Conservation (phyloP, 306 rosid species). For the Amphicarpaea edgeworthii region DNA sequence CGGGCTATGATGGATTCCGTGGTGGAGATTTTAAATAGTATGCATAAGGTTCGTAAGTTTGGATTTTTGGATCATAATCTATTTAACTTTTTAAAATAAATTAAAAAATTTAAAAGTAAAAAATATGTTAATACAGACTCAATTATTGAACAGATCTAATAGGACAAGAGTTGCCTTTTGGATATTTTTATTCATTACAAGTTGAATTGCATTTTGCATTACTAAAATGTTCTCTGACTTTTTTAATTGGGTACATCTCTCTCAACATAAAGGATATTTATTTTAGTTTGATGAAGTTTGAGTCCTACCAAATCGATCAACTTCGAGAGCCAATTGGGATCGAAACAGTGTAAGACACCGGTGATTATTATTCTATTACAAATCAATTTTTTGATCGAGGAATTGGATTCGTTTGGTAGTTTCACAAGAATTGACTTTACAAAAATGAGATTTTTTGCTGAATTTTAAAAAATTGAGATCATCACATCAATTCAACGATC, state of each 20-base stretch:
- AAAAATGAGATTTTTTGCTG: not conserved
- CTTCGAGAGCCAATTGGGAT: not conserved
- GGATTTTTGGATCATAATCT: no score
- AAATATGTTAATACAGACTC: not conserved
- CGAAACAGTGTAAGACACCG: not conserved
- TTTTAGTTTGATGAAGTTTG: not conserved
- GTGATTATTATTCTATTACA: not conserved
- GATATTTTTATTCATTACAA: not conserved
- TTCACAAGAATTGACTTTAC: not conserved
- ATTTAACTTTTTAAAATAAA: not conserved
- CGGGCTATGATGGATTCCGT: no score
- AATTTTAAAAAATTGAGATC: not conserved
- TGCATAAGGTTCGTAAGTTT: no score
- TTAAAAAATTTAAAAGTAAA: not conserved
- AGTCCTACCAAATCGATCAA: not conserved
- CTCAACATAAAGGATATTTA: not conserved
- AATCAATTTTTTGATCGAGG: constrained; percentile 4
- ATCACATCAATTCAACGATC: not conserved
- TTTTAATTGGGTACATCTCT: not conserved
- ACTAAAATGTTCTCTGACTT: not conserved
- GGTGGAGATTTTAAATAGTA: no score
- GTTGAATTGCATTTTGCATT: not conserved
- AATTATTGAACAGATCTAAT: not conserved
- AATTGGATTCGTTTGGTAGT: not conserved
- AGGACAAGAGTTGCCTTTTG: constrained; percentile 32